Percentiles rank a stretch among this genome's conserved stretches.
phyloP scores from a whole-genome alignment of 305 asterid species.

The Solanum chacoense region DNA sequence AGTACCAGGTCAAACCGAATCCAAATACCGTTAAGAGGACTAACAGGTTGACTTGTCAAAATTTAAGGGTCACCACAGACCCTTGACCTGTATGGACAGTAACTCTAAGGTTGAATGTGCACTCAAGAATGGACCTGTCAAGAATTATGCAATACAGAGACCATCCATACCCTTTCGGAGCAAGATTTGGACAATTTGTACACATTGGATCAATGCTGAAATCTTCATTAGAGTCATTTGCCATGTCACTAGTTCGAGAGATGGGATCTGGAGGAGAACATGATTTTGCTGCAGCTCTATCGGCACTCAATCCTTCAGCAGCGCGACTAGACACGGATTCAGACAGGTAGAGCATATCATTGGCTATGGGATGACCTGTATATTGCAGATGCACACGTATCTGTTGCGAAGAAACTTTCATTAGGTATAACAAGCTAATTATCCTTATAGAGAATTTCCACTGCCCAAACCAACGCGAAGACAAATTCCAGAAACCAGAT shows the following conservation, averaged over 20 bases:
- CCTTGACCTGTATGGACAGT: neutral
- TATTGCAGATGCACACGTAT: conserved; percentile 88
- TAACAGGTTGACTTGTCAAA: neutral
- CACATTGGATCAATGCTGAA: conserved; percentile 79
- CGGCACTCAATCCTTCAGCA: conserved; percentile 37
- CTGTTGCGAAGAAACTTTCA: conserved; percentile 29
- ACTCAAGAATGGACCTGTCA: neutral
- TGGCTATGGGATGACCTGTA: conserved; percentile 88
- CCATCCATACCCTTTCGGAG: conserved; percentile 73
- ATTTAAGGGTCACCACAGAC: neutral
- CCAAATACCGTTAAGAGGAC: neutral
- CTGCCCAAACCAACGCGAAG: neutral
- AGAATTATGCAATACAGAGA: neutral
- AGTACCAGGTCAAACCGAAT: neutral
- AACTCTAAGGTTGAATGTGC: neutral
- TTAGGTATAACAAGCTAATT: neutral
- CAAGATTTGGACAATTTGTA: conserved; percentile 84
- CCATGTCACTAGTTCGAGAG: conserved; percentile 15
- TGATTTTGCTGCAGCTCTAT: conserved; percentile 45
- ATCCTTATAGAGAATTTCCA: neutral
- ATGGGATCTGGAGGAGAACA: conserved; percentile 11
- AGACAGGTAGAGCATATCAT: conserved; percentile 74
- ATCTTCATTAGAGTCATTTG: conserved; percentile 29
- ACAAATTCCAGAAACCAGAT: neutral
- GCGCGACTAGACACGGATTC: conserved; percentile 31